Conservation (phyloP, 2,329 filamentous ascomycete species). For the Trichophyton benhamiae region DNA sequence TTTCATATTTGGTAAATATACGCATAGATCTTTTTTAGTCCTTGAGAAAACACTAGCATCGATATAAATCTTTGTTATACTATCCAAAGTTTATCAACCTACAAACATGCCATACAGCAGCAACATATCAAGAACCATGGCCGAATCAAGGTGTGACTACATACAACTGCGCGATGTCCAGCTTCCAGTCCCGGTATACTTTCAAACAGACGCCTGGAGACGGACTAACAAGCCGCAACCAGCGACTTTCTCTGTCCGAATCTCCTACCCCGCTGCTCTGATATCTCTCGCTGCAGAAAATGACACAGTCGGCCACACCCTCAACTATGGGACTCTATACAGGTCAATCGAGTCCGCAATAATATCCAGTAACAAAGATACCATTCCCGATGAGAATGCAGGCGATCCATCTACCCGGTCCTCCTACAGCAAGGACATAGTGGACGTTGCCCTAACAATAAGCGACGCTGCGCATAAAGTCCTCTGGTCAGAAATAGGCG, state of each 20-base stretch:
- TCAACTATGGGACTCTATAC: conserved; percentile 39
- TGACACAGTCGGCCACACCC: conserved; percentile 34
- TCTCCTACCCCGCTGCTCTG: conserved; percentile 30
- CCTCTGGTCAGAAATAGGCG: conserved; percentile 3
- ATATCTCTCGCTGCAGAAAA: conserved; percentile 28
- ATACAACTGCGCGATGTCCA: conserved; percentile 32
- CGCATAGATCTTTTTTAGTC: background rate
- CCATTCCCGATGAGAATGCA: background rate
- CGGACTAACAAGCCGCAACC: conserved; percentile 35
- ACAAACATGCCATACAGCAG: background rate
- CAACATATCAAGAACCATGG: background rate
- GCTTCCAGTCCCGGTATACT: conserved; percentile 31
- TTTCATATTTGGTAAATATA: background rate
- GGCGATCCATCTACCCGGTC: background rate
- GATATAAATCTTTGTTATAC: too few species aligned
- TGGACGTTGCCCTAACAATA: background rate
- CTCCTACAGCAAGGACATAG: background rate
- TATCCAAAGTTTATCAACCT: background rate
- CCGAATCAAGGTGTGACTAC: background rate
- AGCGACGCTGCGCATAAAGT: background rate
- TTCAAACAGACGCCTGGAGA: conserved; percentile 37
- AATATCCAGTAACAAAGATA: background rate
- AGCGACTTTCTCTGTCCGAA: conserved; percentile 31
- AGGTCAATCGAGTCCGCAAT: conserved; percentile 24
- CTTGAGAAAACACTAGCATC: background rate